Percentiles rank a stretch among this genome's conserved stretches.
These are phyloP conservation scores for Mollisiaceae sp. DNA, from an alignment of 2,329 filamentous ascomycete genomes.

Conservation along the genomic window DNA sequence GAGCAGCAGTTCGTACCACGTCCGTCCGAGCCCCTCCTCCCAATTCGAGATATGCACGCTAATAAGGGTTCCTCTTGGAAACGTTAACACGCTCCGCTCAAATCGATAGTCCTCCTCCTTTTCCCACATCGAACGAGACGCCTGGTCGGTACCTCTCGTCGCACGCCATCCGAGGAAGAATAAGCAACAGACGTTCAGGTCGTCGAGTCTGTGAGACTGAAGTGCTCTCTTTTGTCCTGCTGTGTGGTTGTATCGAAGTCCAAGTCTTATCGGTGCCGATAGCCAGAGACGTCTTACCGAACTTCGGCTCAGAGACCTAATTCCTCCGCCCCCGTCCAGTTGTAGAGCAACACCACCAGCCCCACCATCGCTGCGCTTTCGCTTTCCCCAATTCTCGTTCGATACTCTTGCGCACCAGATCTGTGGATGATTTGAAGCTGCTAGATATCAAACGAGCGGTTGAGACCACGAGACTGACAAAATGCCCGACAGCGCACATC, in stretches of 20 bases:
- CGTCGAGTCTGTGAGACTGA: neutral
- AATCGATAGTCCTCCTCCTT: neutral
- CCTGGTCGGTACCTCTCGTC: neutral
- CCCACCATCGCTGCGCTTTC: constrained; percentile 4
- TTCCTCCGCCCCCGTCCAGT: neutral
- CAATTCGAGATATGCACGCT: neutral
- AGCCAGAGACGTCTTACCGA: constrained; percentile 1
- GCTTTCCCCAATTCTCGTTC: neutral
- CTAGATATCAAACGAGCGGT: neutral
- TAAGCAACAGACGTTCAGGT: neutral
- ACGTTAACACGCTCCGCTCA: neutral
- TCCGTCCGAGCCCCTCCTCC: constrained; percentile 2
- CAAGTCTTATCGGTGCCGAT: constrained; percentile 7
- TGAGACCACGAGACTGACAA: constrained; percentile 19
- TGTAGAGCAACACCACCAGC: constrained; percentile 4
- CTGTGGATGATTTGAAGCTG: neutral
- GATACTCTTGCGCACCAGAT: neutral
- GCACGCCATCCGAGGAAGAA: constrained; percentile 3
- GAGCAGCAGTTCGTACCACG: neutral
- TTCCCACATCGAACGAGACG: neutral
- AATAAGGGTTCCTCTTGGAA: constrained; percentile 1
- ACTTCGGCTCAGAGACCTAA: neutral
- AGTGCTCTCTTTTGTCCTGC: neutral
- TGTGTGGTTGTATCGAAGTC: constrained; percentile 1
- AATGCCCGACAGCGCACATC: constrained; percentile 22